phyloP scores from a whole-genome alignment of 2,329 filamentous ascomycete genomes.

The Pseudogymnoascus sp. region DNA sequence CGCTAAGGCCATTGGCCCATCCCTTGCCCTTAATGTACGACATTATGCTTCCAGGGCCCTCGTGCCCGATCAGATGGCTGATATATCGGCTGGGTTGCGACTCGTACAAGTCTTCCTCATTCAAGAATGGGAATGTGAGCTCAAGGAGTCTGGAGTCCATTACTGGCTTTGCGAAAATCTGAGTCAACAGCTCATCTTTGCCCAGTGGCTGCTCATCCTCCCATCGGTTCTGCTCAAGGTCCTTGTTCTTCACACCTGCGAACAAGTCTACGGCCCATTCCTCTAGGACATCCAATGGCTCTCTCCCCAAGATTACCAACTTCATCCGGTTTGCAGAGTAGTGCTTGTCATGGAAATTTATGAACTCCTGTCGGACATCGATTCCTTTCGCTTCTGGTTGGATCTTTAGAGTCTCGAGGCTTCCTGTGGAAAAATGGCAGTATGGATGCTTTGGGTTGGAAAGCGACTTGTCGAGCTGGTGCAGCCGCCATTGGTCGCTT shows the following conservation, averaged over 20 bases:
- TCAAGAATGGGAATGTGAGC: conserved; percentile 59
- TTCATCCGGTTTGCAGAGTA: conserved; percentile 73
- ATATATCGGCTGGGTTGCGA: conserved; percentile 62
- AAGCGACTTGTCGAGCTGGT: conserved; percentile 61
- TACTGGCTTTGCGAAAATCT: conserved; percentile 64
- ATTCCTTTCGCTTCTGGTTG: conserved; percentile 58
- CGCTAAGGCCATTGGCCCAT: conserved; percentile 60
- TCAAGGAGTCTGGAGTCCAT: conserved; percentile 60
- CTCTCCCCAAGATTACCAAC: conserved; percentile 58
- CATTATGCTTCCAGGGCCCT: conserved; percentile 65
- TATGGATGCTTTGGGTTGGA: conserved; percentile 63
- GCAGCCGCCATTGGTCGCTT: conserved; percentile 61
- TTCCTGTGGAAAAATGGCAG: conserved; percentile 66
- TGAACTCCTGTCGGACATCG: conserved; percentile 63
- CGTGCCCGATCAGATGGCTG: conserved; percentile 64
- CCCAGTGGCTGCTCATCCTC: conserved; percentile 52
- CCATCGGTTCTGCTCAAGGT: conserved; percentile 57
- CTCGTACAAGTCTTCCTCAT: conserved; percentile 59
- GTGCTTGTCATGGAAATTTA: conserved; percentile 61
- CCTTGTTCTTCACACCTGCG: conserved; percentile 57
- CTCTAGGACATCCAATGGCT: conserved; percentile 58
- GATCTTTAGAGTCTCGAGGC: conserved; percentile 60
- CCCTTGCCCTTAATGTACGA: conserved; percentile 64
- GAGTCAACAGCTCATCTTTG: conserved; percentile 50
- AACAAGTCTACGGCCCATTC: conserved; percentile 62